Percentiles rank a stretch among this genome's conserved stretches.
Evolutionary conservation across 1,139 yeast genomes (phyloP).

Genomic region (Debaryomyces udenii): DNA sequence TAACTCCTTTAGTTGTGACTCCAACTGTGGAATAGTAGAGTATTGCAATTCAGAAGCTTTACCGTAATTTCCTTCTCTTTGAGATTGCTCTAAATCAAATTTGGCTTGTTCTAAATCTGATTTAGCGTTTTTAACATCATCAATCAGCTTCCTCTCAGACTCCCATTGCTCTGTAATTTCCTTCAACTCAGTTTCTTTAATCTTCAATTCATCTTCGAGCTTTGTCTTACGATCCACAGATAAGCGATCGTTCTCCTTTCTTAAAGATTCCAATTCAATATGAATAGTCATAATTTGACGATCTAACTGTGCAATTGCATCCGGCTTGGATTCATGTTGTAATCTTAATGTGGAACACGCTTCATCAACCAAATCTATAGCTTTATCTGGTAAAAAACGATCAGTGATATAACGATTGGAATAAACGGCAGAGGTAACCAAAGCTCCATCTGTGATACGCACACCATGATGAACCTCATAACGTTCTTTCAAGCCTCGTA

Average conservation of each 20-base stretch:
- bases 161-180: conserved; percentile 87
- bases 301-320: conserved; percentile 86
- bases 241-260: conserved; percentile 87
- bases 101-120: conserved; percentile 82
- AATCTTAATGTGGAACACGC: conserved; percentile 93
- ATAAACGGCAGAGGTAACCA: conserved; percentile 91
- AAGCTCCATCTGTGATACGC: conserved; percentile 88
- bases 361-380: conserved; percentile 94
- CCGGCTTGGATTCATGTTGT: conserved; percentile 97
- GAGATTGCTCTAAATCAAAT: conserved; percentile 78
- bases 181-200: conserved; percentile 63
- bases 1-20: conserved; percentile 52
- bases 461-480: conserved; percentile 99
- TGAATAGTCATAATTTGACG: conserved; percentile 91
- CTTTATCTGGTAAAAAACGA: conserved; percentile 91
- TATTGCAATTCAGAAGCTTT: conserved; percentile 89
- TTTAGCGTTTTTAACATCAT: conserved; percentile 75
- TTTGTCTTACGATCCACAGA: conserved; percentile 72
- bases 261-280: conserved; percentile 88
- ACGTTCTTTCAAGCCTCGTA: conserved; percentile 90
- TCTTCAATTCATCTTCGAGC: conserved; percentile 64
- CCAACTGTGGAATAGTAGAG: conserved; percentile 79
- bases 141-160: conserved; percentile 72
- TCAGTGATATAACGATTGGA: conserved; percentile 92
- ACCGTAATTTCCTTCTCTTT: conserved; percentile 83